Base-by-base conservation (phyloP, 495 filamentous ascomycete species). In the Penicillium pancosmium region DNA sequence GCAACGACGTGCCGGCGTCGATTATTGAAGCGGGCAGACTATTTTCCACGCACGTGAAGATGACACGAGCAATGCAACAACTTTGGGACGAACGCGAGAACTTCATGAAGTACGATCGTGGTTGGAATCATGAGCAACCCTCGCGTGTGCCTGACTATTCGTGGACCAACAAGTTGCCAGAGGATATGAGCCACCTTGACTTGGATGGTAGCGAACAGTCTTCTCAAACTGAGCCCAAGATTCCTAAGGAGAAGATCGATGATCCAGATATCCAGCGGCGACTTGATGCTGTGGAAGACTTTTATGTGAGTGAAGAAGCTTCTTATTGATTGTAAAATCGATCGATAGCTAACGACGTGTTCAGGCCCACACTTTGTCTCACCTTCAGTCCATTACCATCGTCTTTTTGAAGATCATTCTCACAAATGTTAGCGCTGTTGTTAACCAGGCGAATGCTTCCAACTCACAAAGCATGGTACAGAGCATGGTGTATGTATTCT, bases 11-110 rank as follows among this genome's bases (percentile, higher is more conserved):
- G 6, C 92, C 92, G 34, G 88, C 88, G 16, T 95, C 91, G 11
- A 97, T 98, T 55, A 82, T 96, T 16, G 94, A 98, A 70, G 94
- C 95, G n/a, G 94, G 94, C 7, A 88, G 90, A 60, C 78, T 98
- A 3, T 98, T 98, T 68, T 89, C 92, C 3, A 88, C 82, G 43
- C 82, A 95, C 52, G 92, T 96, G 65, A 82, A 93, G 59, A 96
- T 93, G 82, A 93, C 91, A 0, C 78, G 95, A 53, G 91, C 91
- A 1, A 94, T 94, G 79, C 84, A 88, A 50, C 95, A 98, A 72
- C 77, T 98, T 35, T 98, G 94, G 94, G 86, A 95, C 63, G 93
- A 96, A 71, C 82, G 93, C 40, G 92, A 97, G 67, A 83, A 81
- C 43, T 98, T 93, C 60, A 88, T 96, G 75, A 92, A 89, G 67